Percentiles rank a stretch among this genome's conserved stretches.
Conservation (phyloP, 768 basidiomycete genomes). For the Dacryopinax spathularia region DNA sequence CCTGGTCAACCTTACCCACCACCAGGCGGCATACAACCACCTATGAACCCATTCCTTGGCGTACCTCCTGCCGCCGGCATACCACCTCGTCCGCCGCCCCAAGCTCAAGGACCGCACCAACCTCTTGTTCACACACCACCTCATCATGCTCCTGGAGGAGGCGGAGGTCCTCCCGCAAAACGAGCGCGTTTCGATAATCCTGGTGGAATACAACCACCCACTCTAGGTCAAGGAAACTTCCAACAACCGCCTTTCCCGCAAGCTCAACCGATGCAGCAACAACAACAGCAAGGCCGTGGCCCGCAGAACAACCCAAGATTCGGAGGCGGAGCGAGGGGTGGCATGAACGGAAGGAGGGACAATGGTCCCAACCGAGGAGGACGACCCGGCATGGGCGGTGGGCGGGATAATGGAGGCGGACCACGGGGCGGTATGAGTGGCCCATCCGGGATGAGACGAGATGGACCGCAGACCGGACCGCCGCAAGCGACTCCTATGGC, state of each 20-base stretch:
- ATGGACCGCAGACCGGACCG: neutral
- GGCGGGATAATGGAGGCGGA: neutral
- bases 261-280: conserved; percentile 27
- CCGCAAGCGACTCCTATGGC: neutral
- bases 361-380: neutral
- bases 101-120: conserved; percentile 22
- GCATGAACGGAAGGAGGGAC: conserved; percentile 22
- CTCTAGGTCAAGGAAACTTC: conserved; percentile 54
- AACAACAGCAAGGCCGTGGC: conserved; percentile 20
- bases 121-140: conserved; percentile 47
- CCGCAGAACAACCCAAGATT: conserved; percentile 25
- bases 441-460: neutral
- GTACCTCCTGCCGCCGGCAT: conserved; percentile 32
- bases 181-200: conserved; percentile 79
- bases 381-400: neutral
- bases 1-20: conserved; percentile 20
- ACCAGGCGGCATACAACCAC: conserved; percentile 25
- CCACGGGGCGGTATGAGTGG: neutral
- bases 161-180: conserved; percentile 62
- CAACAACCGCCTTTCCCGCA: conserved; percentile 41
- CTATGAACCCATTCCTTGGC: conserved; percentile 23
- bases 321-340: conserved; percentile 12
- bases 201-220: conserved; percentile 37
- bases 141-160: conserved; percentile 37
- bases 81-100: conserved; percentile 31